Conservation (phyloP, 1,284 basidiomycete species). For the Fomitopsis schrenkii region DNA sequence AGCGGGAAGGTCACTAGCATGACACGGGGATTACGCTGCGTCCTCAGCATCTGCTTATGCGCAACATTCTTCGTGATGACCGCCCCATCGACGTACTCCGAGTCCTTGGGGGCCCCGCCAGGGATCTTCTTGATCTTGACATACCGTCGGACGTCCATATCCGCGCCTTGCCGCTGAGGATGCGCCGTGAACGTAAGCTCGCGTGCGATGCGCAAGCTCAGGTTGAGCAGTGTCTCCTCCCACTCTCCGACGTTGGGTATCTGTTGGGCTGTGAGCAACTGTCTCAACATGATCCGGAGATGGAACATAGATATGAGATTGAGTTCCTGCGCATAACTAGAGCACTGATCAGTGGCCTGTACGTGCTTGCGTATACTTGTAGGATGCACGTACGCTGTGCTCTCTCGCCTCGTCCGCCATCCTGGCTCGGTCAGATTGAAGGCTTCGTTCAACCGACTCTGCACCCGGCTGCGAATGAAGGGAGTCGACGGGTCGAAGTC, state of each 20-base stretch:
- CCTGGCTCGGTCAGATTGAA: slow-evolving; percentile 57
- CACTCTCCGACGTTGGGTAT: slow-evolving; percentile 81
- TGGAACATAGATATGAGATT: slow-evolving; percentile 84
- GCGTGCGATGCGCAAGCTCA: slow-evolving; percentile 77
- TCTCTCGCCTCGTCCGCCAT: slow-evolving; percentile 77
- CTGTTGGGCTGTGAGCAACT: slow-evolving; percentile 76
- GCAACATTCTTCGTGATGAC: slow-evolving; percentile 98
- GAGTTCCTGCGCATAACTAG: slow-evolving; percentile 75
- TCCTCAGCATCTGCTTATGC: slow-evolving; percentile 83
- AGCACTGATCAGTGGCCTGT: slow-evolving; percentile 3
- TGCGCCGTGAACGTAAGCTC: slow-evolving; percentile 74
- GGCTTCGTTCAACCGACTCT: slow-evolving; percentile 62
- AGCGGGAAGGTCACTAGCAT: slow-evolving; percentile 96
- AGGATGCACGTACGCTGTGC: slow-evolving; percentile 62
- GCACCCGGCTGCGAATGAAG: slow-evolving; percentile 77
- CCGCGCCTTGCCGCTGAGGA: slow-evolving; percentile 76
- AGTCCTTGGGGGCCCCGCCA: slow-evolving; percentile 87
- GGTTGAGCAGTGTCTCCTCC: slow-evolving; percentile 77
- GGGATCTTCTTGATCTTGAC: slow-evolving; percentile 99
- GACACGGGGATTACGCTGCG: slow-evolving; percentile 78
- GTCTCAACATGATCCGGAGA: slow-evolving; percentile 83
- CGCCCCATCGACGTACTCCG: slow-evolving; percentile 95
- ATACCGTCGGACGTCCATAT: slow-evolving; percentile 93
- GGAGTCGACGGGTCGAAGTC: slow-evolving; percentile 68
- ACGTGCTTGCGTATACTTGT: background rate